phyloP scores from a whole-genome alignment of 2,329 filamentous ascomycete species.

The Microcyclospora tardicrescens region DNA sequence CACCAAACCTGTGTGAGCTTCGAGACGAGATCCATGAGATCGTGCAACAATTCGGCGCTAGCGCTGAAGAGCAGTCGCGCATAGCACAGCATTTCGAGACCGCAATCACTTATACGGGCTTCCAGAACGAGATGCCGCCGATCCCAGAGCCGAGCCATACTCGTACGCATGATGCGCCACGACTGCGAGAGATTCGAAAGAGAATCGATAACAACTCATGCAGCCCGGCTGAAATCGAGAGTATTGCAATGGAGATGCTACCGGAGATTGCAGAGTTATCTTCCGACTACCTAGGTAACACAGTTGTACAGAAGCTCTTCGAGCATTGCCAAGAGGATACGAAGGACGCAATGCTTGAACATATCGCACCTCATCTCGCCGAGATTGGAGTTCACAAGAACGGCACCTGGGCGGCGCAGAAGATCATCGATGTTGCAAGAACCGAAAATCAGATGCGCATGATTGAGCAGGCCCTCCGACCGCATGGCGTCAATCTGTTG shows the following conservation, averaged over 20 bases:
- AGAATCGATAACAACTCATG: slow-evolving; percentile 91
- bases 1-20: slow-evolving; percentile 64
- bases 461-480: slow-evolving; percentile 71
- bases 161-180: slow-evolving; percentile 82
- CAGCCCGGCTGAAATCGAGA: slow-evolving; percentile 76
- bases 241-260: slow-evolving; percentile 84
- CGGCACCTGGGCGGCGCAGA: slow-evolving; percentile 96
- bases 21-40: slow-evolving; percentile 74
- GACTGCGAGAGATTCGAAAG: slow-evolving; percentile 90
- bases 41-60: slow-evolving; percentile 76
- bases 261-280: slow-evolving; percentile 90
- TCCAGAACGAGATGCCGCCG: slow-evolving; percentile 73
- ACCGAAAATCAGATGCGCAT: slow-evolving; percentile 67
- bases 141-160: slow-evolving; percentile 80
- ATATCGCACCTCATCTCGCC: slow-evolving; percentile 82
- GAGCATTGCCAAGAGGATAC: slow-evolving; percentile 86
- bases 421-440: slow-evolving; percentile 95
- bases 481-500: slow-evolving; percentile 84
- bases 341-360: slow-evolving; percentile 78
- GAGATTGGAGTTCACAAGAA: slow-evolving; percentile 99
- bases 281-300: slow-evolving; percentile 95
- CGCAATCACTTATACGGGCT: slow-evolving; percentile 61
- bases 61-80: slow-evolving; percentile 59
- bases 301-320: slow-evolving; percentile 97
- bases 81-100: slow-evolving; percentile 63